Conservation (phyloP, 2,329 filamentous ascomycete species). For the Emergomyces africanus region DNA sequence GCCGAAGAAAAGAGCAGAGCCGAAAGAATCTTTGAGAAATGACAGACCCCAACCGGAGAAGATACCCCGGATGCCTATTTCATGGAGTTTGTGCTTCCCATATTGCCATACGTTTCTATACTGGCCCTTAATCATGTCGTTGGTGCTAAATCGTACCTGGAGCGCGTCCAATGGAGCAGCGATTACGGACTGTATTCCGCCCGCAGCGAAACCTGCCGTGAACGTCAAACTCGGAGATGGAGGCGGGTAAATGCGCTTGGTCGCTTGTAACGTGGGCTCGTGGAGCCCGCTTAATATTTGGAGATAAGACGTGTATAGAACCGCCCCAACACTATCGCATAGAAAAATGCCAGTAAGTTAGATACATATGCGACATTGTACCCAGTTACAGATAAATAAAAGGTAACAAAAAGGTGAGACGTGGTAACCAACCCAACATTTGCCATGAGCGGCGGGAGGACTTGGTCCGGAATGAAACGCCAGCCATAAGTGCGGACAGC, state of each 20-base stretch:
- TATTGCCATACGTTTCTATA: constrained; percentile 55
- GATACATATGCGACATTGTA: not conserved
- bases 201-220: constrained; percentile 46
- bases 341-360: not conserved
- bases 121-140: constrained; percentile 45
- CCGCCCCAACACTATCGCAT: constrained; percentile 40
- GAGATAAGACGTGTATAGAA: constrained; percentile 52
- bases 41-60: constrained; percentile 51
- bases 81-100: constrained; percentile 41
- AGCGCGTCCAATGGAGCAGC: constrained; percentile 53
- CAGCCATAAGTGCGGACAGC: constrained; percentile 50
- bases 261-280: constrained; percentile 43
- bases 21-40: constrained; percentile 47
- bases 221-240: constrained; percentile 42
- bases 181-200: constrained; percentile 46
- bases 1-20: constrained; percentile 49
- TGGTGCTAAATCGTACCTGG: constrained; percentile 47
- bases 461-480: constrained; percentile 51
- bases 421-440: constrained; percentile 40
- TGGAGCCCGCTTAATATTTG: constrained; percentile 46
- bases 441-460: constrained; percentile 49
- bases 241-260: constrained; percentile 48
- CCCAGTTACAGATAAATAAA: not conserved
- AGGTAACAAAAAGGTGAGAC: not conserved
- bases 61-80: constrained; percentile 48